phyloP scores from a whole-genome alignment of 148 eudicot genomes.

The Fagopyrum tataricum region DNA sequence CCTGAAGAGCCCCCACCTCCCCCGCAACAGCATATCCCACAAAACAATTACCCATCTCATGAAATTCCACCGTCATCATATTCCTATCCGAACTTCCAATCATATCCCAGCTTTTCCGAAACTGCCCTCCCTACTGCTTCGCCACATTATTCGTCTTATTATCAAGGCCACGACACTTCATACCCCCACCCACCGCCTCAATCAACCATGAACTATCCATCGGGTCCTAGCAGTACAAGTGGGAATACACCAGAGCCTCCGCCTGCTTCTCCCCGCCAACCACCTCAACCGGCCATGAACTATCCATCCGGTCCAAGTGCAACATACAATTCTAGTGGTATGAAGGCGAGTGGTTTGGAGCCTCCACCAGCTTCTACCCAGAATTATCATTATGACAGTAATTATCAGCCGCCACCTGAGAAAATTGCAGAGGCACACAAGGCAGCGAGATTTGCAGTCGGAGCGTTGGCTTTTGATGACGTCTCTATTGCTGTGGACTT shows the following conservation, averaged over 20 bases:
- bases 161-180: constrained; percentile 58
- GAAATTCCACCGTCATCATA: constrained; percentile 42
- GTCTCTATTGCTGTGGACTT: constrained; percentile 27
- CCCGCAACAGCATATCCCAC: constrained; percentile 32
- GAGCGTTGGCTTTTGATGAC: constrained; percentile 94
- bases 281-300: constrained; percentile 33
- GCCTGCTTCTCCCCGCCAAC: constrained; percentile 26
- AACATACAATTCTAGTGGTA: constrained; percentile 31
- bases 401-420: constrained; percentile 72
- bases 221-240: constrained; percentile 34
- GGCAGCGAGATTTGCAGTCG: constrained; percentile 97
- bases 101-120: constrained; percentile 32
- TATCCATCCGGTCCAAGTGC: constrained; percentile 46
- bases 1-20: constrained; percentile 28
- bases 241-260: constrained; percentile 36
- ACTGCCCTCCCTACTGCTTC: neutral
- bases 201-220: constrained; percentile 27
- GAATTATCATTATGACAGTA: constrained; percentile 57
- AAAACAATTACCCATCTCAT: constrained; percentile 42
- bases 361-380: constrained; percentile 28
- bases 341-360: constrained; percentile 44
- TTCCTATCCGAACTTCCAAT: constrained; percentile 69
- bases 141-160: constrained; percentile 6
- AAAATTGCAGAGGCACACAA: constrained; percentile 93
- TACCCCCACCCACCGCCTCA: constrained; percentile 41